Evolutionary conservation across 306 rosid species (phyloP), one percentile per base, ranked within the genome.

Genomic region (Glycine latifolia): DNA sequence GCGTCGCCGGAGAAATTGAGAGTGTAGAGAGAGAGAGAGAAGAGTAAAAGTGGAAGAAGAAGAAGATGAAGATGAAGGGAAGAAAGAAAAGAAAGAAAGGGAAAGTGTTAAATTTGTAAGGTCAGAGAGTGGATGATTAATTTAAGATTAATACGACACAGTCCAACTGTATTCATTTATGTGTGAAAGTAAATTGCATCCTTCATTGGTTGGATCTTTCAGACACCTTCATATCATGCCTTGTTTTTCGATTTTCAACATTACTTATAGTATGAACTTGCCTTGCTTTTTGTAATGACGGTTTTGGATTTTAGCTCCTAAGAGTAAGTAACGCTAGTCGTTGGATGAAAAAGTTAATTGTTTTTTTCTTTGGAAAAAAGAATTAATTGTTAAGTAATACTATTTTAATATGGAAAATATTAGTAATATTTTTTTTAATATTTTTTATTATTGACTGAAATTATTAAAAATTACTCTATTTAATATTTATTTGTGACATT

Each of bases 151-250:
- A 77, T 73, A 60, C 58, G 90, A 84, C 88, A 79, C 88, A 37
- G 62, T 86, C 80, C 87, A 82, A 75, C 77, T 69, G 76, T 52
- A 48, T 46, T 48, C 83, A 85, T 85, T 88, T 65, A 88, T 85
- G 83, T 68, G 62, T 72, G 59, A 72, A 84, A 73, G 89, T 50
- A 72, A 53, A 31, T 70, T 76, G 83, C 68, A 60, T 59, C 78
- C 60, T 62, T 72, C 85, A 79, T 84, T 69, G 89, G 88, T 87
- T 20, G 82, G 74, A 47, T 49, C 77, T 73, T 79, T 59, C 41
- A 43, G 74, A 66, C 83, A 62, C 17, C 61, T 77, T 77, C 53
- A 10, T 46, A 37, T 17, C 74, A 12, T 75, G 54, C 17, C 15
- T 60, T 3, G 3, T 76, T 37, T 75, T 26, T 13, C 7, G 10